phyloP scores from a whole-genome alignment of 768 basidiomycete species.

The Mycena rosella region DNA sequence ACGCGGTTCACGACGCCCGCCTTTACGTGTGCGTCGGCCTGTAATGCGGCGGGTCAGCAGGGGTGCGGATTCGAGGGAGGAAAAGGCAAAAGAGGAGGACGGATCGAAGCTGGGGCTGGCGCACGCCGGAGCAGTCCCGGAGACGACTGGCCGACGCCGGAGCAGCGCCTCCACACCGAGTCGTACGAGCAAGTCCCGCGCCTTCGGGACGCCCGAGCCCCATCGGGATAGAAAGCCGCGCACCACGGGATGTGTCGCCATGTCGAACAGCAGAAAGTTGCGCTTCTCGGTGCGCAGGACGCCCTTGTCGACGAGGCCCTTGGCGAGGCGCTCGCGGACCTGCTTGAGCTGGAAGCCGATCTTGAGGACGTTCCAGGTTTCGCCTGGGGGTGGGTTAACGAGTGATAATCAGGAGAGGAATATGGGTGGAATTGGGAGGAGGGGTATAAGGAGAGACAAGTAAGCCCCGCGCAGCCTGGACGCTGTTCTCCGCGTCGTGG shows the following conservation, averaged over 20 bases:
- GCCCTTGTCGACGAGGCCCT: slow-evolving; percentile 98
- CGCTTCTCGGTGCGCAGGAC: slow-evolving; percentile 99
- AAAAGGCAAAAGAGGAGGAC: too few species aligned
- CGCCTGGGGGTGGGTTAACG: slow-evolving; percentile 66
- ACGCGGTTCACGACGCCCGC: slow-evolving; percentile 29
- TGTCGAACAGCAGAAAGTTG: slow-evolving; percentile 98
- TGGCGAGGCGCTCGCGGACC: slow-evolving; percentile 91
- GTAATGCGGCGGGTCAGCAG: too few species aligned
- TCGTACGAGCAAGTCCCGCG: too few species aligned
- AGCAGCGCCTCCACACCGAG: too few species aligned
- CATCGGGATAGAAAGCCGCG: too few species aligned
- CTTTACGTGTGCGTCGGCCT: slow-evolving; percentile 33
- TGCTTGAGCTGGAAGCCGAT: slow-evolving; percentile 91
- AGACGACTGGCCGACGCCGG: too few species aligned
- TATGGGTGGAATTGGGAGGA: not conserved
- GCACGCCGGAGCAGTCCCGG: too few species aligned
- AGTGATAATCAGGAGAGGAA: not conserved
- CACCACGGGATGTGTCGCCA: slow-evolving; percentile 96
- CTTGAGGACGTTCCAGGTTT: slow-evolving; percentile 99
- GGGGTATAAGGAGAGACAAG: not conserved
- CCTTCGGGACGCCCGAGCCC: too few species aligned
- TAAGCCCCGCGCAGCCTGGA: too few species aligned
- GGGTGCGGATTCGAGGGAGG: too few species aligned
- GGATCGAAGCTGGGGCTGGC: too few species aligned
- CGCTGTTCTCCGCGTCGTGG: too few species aligned